Evolutionary conservation across 306 rosid species (phyloP).

Genomic region (Gynostemma pentaphyllum): DNA sequence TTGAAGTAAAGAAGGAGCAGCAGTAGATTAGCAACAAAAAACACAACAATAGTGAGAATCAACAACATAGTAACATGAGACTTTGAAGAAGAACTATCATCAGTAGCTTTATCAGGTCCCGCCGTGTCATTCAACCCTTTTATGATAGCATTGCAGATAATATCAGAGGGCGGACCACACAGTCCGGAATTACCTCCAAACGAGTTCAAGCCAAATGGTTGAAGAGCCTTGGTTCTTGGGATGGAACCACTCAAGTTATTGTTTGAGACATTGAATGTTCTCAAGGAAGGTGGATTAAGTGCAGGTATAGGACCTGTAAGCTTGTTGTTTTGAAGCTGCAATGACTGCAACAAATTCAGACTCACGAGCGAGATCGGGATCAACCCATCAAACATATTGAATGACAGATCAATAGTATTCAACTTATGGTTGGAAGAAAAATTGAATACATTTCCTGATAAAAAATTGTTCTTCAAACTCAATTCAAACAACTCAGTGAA

Average conservation of each 20-base stretch:
- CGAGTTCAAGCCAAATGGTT: conserved; percentile 14
- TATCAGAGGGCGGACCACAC: conserved; percentile 22
- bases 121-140: neutral
- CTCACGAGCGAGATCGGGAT: conserved; percentile 20
- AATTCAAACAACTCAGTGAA: conserved; percentile 25
- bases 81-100: neutral
- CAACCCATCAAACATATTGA: conserved; percentile 18
- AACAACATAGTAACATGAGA: neutral
- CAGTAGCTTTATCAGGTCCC: neutral
- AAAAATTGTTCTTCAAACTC: conserved; percentile 34
- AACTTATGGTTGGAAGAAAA: conserved; percentile 23
- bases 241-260: conserved; percentile 30
- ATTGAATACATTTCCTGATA: conserved; percentile 20
- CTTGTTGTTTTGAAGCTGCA: conserved; percentile 28
- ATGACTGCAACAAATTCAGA: conserved; percentile 19
- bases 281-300: conserved; percentile 24
- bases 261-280: conserved; percentile 30
- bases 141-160: neutral
- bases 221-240: conserved; percentile 23
- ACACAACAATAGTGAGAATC: conserved; percentile 21
- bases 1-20: conserved; percentile 31
- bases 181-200: conserved; percentile 23
- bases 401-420: conserved; percentile 27
- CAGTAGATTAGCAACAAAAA: conserved; percentile 28
- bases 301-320: conserved; percentile 31